phyloP scores from a whole-genome alignment of 345 rosid species.

The Nephelium lappaceum region DNA sequence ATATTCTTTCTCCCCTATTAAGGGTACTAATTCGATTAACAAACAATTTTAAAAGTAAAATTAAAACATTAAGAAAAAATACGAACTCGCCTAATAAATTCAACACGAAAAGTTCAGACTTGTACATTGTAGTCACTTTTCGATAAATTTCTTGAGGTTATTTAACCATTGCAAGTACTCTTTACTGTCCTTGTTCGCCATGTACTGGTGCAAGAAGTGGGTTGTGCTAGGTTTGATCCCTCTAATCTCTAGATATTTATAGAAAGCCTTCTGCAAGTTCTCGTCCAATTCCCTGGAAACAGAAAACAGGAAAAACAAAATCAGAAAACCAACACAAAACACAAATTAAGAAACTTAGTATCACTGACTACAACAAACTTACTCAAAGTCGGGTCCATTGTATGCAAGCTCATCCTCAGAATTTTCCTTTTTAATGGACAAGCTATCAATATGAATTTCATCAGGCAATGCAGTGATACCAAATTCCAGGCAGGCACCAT shows the following conservation, averaged over 20 bases:
- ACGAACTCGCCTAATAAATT: not conserved
- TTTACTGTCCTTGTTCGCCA: slow-evolving; percentile 56
- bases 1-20: not conserved
- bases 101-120: not conserved
- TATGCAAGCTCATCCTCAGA: slow-evolving; percentile 56
- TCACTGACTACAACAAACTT: slow-evolving; percentile 21
- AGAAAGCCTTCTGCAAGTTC: slow-evolving; percentile 65
- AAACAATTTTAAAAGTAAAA: not conserved
- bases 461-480: slow-evolving; percentile 52
- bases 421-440: slow-evolving; percentile 40
- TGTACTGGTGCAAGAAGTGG: slow-evolving; percentile 48
- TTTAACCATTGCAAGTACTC: slow-evolving; percentile 64
- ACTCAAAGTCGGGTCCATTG: slow-evolving; percentile 72
- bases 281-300: slow-evolving; percentile 65
- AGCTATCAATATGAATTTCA: slow-evolving; percentile 57
- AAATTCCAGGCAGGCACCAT: slow-evolving; percentile 49
- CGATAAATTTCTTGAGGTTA: slow-evolving; percentile 54
- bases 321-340: not conserved
- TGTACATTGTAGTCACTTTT: slow-evolving; percentile 27
- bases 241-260: slow-evolving; percentile 62
- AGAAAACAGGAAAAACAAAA: not conserved
- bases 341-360: not conserved
- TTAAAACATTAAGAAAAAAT: not conserved
- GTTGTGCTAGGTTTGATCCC: slow-evolving; percentile 57
- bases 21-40: not conserved